Conservation (phyloP, 345 rosid species). For the Arabis alpina region DNA sequence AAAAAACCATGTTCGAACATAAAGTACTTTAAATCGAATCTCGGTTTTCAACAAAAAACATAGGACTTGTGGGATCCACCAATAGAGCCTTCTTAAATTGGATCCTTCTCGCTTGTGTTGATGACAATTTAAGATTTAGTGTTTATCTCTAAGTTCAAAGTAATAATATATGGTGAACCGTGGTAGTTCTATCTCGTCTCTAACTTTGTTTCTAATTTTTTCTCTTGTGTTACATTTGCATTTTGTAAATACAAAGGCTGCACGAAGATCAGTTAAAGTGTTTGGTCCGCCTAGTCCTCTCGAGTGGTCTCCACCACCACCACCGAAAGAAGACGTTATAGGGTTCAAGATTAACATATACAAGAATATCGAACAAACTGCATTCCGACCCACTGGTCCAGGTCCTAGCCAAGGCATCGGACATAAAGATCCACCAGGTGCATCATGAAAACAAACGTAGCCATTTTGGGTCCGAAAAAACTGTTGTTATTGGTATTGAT, state of each 20-base stretch:
- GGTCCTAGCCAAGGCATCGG: slow-evolving; percentile 47
- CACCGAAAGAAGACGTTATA: slow-evolving; percentile 19
- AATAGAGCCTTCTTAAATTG: slow-evolving; percentile 29
- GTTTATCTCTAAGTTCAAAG: slow-evolving; percentile 2
- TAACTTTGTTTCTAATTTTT: slow-evolving; percentile 8
- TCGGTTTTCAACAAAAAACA: slow-evolving; percentile 9
- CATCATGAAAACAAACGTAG: slow-evolving; percentile 7
- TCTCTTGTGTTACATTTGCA: slow-evolving; percentile 36
- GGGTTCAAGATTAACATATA: slow-evolving; percentile 37
- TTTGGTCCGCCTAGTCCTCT: slow-evolving; percentile 6
- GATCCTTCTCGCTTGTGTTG: slow-evolving; percentile 13
- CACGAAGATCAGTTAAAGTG: slow-evolving; percentile 22
- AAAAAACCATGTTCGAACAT: slow-evolving; percentile 2
- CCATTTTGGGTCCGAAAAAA: not conserved
- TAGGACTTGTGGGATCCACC: slow-evolving; percentile 27
- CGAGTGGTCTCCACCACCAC: slow-evolving; percentile 33
- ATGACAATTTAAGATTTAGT: slow-evolving; percentile 2
- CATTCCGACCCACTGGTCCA: slow-evolving; percentile 38
- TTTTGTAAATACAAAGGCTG: slow-evolving; percentile 11
- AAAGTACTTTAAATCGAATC: slow-evolving; percentile 19
- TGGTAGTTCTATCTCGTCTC: slow-evolving; percentile 6
- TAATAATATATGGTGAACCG: slow-evolving; percentile 32
- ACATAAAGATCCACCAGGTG: slow-evolving; percentile 38
- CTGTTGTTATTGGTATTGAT: slow-evolving; percentile 17
- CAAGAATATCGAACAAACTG: slow-evolving; percentile 43